Evolutionary conservation across 176 grass and related monocot genomes (phyloP), one percentile per base, ranked within the genome.

Genomic region (Elaeis guineensis): DNA sequence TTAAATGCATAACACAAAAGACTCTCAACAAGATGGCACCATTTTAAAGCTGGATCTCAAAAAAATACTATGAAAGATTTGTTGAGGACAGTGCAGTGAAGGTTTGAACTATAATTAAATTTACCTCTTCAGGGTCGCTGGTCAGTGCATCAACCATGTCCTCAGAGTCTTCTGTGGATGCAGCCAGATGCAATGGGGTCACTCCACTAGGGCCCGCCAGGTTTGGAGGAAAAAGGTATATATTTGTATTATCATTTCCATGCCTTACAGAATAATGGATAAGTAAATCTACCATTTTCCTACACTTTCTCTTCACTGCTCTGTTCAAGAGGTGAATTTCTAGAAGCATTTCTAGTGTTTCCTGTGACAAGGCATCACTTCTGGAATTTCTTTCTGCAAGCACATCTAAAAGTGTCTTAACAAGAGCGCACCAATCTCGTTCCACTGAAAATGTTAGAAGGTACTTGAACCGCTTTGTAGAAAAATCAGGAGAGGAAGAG

Each of bases 121-220:
- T 67, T 74, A 98, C 93, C 81, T 81, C 65, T 74, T 92, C 81
- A 74, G 93, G 88, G 58, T 98, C 93, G 52, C 89, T 77, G 68
- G 93, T 98, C 55, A 98, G 84, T 25, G 84, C 93, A 72, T 98
- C 88, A 52, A 98, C 72, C 50, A 92, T 86, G 51, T 92, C 93
- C 32, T 86, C 84, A 0, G 82, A 79, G 16, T 81, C 71, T 17
- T 86, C 75, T 21, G 69, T 73, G 56, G 81, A 89, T 58, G 93
- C 93, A 73, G 88, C 88, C 69, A 92, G 66, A 72, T 98, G 93
- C 48, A 92, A 77, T 11, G 93, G 78, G 59, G 88, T 98, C 61
- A 87, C 69, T 50, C 93, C 84, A 56, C 83, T 78, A 57, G 93
- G 93, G 25, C 84, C 93, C 59, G 81, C 52, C 55, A 89, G 51